Evolutionary conservation across 768 basidiomycete genomes (phyloP).

Genomic region (Russula sp.): DNA sequence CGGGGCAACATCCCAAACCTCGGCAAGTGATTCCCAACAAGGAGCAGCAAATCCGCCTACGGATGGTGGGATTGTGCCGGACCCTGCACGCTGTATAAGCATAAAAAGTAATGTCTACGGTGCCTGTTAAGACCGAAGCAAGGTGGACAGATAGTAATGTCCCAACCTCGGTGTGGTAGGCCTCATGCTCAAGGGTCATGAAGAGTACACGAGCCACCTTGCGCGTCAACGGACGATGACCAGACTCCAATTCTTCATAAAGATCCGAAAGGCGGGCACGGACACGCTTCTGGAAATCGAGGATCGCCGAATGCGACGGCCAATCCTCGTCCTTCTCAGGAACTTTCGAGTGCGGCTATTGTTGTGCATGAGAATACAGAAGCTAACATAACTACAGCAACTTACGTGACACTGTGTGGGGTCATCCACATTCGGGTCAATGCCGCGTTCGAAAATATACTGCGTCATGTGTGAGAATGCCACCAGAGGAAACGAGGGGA

Average conservation of each 20-base stretch:
- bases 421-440: constrained; percentile 92
- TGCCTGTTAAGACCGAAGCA: background rate
- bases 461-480: constrained; percentile 24
- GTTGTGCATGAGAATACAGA: background rate
- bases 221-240: constrained; percentile 44
- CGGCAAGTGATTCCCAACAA: constrained; percentile 53
- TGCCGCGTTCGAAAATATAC: constrained; percentile 87
- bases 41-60: constrained; percentile 69
- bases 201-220: constrained; percentile 73
- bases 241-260: constrained; percentile 63
- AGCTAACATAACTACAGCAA: constrained; percentile 7
- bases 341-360: constrained; percentile 82
- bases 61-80: constrained; percentile 69
- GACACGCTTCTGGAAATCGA: constrained; percentile 72
- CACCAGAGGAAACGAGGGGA: background rate
- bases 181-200: constrained; percentile 91
- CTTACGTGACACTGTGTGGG: constrained; percentile 79
- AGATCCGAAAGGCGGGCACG: constrained; percentile 62
- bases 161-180: constrained; percentile 68
- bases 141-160: background rate
- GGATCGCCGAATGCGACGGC: constrained; percentile 66
- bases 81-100: constrained; percentile 77
- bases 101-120: constrained; percentile 82
- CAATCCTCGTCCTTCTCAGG: constrained; percentile 77
- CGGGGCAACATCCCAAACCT: constrained; percentile 42